Conservation (phyloP, 352 stramenopile species). For the Globisporangium iwayamae region DNA sequence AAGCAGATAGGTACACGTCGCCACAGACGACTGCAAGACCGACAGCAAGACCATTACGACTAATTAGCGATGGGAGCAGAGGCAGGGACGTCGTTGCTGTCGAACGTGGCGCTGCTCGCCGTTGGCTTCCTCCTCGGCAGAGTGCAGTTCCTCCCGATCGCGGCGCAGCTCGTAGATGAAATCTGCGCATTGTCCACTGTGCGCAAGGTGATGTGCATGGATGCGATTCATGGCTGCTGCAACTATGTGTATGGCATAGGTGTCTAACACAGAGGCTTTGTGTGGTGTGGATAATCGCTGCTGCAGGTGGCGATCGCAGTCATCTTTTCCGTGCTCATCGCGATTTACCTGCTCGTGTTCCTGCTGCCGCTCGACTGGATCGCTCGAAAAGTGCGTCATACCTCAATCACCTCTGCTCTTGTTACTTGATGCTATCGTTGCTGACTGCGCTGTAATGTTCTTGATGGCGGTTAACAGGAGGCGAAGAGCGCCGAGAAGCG, state of each 20-base stretch:
- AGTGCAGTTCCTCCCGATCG: constrained; percentile 46
- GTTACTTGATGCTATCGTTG: neutral
- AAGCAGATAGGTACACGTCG: neutral
- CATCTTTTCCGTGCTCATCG: constrained; percentile 41
- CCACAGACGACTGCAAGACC: neutral
- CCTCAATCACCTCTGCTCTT: neutral
- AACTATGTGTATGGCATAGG: too few species aligned
- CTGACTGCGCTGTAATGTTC: neutral
- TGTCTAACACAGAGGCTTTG: neutral
- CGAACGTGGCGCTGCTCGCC: constrained; percentile 58
- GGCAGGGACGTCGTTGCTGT: constrained; percentile 52
- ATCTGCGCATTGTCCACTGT: constrained; percentile 30
- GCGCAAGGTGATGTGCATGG: constrained; percentile 40
- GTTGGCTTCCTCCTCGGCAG: constrained; percentile 61
- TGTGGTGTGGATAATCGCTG: neutral
- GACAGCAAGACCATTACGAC: neutral
- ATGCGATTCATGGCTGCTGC: neutral
- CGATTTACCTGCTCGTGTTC: constrained; percentile 56
- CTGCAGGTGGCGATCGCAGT: constrained; percentile 38
- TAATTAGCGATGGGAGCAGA: constrained; percentile 29
- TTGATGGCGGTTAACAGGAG: constrained; percentile 22
- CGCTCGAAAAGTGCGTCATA: constrained; percentile 29
- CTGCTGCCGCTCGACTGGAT: constrained; percentile 56
- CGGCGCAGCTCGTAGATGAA: constrained; percentile 43
- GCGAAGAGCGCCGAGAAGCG: constrained; percentile 15